Conservation (phyloP, 2,329 filamentous ascomycete genomes). For the Apiospora rasikravindrae region DNA sequence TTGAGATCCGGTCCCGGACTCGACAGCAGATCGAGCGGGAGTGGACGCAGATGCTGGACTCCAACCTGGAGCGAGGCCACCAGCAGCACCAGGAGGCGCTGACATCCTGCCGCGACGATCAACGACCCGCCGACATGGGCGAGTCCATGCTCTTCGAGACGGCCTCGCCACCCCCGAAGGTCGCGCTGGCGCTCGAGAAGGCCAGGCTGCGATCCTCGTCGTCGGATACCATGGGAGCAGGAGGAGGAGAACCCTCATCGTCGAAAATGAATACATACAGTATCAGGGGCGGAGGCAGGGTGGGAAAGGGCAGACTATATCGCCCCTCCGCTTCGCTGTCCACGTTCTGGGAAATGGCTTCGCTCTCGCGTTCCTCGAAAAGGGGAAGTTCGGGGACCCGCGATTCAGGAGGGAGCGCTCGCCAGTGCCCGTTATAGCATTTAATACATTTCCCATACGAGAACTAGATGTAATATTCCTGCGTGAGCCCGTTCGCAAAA, state of each 20-base stretch:
- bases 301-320: neutral
- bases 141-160: neutral
- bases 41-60: conserved; percentile 14
- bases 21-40: conserved; percentile 12
- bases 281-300: neutral
- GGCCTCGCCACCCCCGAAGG: neutral
- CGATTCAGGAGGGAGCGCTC: neutral
- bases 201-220: neutral
- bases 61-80: conserved; percentile 8
- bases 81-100: neutral
- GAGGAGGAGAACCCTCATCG: neutral
- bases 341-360: neutral
- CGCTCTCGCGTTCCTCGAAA: neutral
- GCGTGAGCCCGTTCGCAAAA: neutral
- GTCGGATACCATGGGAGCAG: neutral
- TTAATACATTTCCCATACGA: neutral
- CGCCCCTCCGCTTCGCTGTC: neutral
- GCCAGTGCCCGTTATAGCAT: neutral
- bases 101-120: neutral
- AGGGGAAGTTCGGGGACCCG: neutral
- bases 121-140: neutral
- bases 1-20: neutral
- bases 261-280: neutral
- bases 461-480: neutral
- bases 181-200: neutral